Evolutionary conservation across 1,284 basidiomycete genomes (phyloP), one percentile per base, ranked within the genome.

Genomic region (Rugosomyces carneus): DNA sequence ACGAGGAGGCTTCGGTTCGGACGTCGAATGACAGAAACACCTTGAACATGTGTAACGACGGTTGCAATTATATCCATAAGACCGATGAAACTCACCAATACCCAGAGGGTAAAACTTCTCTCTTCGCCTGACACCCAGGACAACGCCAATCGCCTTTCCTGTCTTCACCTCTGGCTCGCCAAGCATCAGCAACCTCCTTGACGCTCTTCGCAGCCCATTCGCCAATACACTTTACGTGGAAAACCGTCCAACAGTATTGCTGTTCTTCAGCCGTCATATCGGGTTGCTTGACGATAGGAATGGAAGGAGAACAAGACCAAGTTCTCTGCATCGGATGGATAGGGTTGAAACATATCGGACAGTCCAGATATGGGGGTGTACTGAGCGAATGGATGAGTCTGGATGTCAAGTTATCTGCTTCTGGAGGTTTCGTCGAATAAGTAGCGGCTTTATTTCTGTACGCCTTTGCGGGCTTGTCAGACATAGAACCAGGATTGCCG

Each of bases 61-160:
- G n/a, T n/a, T 42, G 40, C n/a, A 24, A 42, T 9, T 21, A 23
- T 44, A n/a, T n/a, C n/a, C n/a, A 9, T 39, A 13, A 16, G 3
- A 37, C 3, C 31, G 42, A 9, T 31, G 36, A 24, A 19, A 63
- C 71, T 46, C 51, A 89, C 79, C 76, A 75, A 62, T 94, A 95
- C 2, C 73, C 73, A 2, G 69, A 72, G 0, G 89, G 86, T 1
- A 86, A 75, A 3, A 66, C 63, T 37, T 73, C 71, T 20, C 91
- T 71, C 50, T 81, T 84, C 2, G 79, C 80, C 58, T 92, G 91
- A 67, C 91, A 94, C 0, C 89, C 90, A 0, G 91, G 91, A 63
- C 91, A 94, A 46, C 84, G 72, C 91, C 91, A 93, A 57, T 90
- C 85, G 0, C 83, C 83, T 23, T 71, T 70, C 41, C 70, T 70